Evolutionary conservation across 345 rosid species (phyloP).

Genomic region (Heritiera littoralis): DNA sequence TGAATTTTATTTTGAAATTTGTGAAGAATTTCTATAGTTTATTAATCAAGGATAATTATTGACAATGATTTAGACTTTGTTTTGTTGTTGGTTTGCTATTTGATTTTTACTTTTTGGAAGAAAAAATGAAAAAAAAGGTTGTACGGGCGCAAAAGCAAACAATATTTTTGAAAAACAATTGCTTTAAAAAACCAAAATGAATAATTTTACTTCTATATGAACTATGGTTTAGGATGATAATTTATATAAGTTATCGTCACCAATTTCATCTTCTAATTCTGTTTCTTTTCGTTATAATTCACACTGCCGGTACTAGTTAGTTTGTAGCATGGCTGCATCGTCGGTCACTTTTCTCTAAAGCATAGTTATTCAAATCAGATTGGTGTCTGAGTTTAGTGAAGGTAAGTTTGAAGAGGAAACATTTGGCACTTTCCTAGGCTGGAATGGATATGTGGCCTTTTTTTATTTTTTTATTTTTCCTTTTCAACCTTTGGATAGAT

Average conservation of each 20-base stretch:
- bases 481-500: background rate
- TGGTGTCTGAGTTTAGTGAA: background rate
- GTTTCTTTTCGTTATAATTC: background rate
- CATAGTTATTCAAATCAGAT: background rate
- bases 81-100: background rate
- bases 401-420: conserved; percentile 8
- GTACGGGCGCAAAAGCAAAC: background rate
- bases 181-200: background rate
- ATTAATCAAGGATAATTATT: background rate
- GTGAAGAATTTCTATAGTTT: background rate
- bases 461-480: background rate
- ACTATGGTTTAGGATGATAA: background rate
- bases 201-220: background rate
- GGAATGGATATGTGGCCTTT: background rate
- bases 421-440: background rate
- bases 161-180: background rate
- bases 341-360: background rate
- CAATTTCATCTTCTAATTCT: background rate
- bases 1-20: background rate
- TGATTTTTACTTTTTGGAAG: background rate
- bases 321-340: background rate
- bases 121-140: background rate
- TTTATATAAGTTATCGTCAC: background rate
- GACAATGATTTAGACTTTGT: background rate
- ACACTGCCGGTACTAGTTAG: background rate